These are phyloP conservation scores for Ascochyta pisi DNA, from an alignment of 2,329 filamentous ascomycete genomes.

Conservation along the genomic window DNA sequence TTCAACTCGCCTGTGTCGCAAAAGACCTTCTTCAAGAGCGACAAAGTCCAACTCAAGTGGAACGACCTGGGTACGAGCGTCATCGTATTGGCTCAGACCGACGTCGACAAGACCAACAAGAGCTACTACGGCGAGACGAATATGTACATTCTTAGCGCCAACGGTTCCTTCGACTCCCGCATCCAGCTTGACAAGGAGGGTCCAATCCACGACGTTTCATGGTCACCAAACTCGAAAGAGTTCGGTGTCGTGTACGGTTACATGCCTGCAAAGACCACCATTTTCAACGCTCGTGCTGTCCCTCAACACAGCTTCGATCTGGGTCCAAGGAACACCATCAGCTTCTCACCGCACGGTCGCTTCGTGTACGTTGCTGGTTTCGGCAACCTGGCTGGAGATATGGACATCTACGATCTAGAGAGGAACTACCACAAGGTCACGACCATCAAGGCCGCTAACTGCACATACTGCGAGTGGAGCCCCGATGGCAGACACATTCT, in stretches of 20 bases:
- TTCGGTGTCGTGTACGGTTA: conserved; percentile 98
- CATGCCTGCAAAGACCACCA: conserved; percentile 98
- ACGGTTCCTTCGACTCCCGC: conserved; percentile 89
- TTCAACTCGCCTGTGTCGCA: conserved; percentile 86
- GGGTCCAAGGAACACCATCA: conserved; percentile 89
- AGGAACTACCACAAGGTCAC: conserved; percentile 92
- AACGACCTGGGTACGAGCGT: conserved; percentile 89
- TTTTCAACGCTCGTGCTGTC: conserved; percentile 90
- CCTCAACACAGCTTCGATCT: conserved; percentile 85
- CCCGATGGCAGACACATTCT: conserved; percentile 94
- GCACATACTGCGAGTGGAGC: conserved; percentile 96
- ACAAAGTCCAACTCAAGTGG: conserved; percentile 99
- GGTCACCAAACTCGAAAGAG: conserved; percentile 97
- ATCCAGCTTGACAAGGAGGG: conserved; percentile 95
- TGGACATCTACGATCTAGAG: conserved; percentile 95
- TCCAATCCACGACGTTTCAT: conserved; percentile 96
- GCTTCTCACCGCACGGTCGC: conserved; percentile 90
- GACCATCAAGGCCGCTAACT: conserved; percentile 94
- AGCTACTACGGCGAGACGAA: conserved; percentile 99
- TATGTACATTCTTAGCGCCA: conserved; percentile 91
- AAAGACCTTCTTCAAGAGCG: conserved; percentile 99
- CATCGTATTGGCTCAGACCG: conserved; percentile 94
- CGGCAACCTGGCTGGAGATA: conserved; percentile 95
- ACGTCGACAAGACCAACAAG: conserved; percentile 98
- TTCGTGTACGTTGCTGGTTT: conserved; percentile 96